Base-by-base conservation (phyloP, 2,329 filamentous ascomycete genomes). In the Penicillium sp. region DNA sequence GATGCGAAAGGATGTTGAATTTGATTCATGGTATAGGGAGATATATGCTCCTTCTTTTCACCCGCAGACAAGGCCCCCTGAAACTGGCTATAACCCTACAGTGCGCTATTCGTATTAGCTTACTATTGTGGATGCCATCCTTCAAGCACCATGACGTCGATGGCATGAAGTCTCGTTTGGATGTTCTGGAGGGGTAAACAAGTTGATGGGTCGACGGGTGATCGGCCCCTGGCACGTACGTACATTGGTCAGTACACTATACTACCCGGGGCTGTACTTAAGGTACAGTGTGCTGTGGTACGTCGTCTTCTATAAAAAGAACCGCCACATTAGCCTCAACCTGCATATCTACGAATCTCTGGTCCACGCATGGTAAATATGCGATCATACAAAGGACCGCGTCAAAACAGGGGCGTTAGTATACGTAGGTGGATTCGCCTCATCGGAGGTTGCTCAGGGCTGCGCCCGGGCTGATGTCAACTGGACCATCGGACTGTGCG, bases 111-210 rank as follows among this genome's bases (percentile, higher is more conserved):
- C n/a, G 34, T n/a, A 9, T 38, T 47, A 29, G 35, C 50, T 52
- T 18, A 39, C 31, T n/a, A 32, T 23, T 46, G 50, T 40, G 42
- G 50, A 39, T 47, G 34, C 34, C 45, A 41, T 53, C 42, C 39
- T 21, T 50, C 25, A 42, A 41, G 45, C 51, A 21, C 45, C 45
- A 54, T 54, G 51, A 54, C 51, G 51, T 54, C 39, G 51, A 37
- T 15, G 32, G 51, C 38, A 54, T 29, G 23, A 49, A 38, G 25
- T 47, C 27, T 34, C 18, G 10, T 12, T 42, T 18, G 16, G 10
- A 31, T 46, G 15, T 6, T 39, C 12, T 5, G 23, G 44, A 34
- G 31, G 29, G 18, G n/a, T 8, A n/a, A 42, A 12, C 6, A 45
- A 25, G 25, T 27, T 27, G 25, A 27, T 27, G 41, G 27, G 25